Base-by-base conservation (phyloP, 2,329 filamentous ascomycete genomes). In the Alternaria gaisen region DNA sequence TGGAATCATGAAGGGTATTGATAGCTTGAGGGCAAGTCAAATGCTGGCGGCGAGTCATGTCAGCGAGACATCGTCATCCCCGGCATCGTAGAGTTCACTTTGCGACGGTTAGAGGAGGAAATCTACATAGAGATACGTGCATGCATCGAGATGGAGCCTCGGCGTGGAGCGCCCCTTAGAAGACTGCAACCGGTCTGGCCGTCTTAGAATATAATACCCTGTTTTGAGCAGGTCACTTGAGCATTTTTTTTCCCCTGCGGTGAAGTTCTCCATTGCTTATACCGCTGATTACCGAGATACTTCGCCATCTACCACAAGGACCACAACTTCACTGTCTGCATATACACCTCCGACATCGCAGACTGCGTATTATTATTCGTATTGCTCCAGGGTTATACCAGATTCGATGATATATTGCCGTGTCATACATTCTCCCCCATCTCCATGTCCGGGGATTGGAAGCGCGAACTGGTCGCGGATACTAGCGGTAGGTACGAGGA, bases 1-100 rank as follows among this genome's bases (percentile, higher is more conserved):
- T 56, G 72, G 71, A 10, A 75, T 79, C 40, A 52, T 79, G 18
- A 66, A 65, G 40, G 73, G 74, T 24, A 72, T 78, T 30, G 76
- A 72, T 62, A 70, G 69, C 9, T 43, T 77, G 54, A 61, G 60
- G 40, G 22, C 44, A 24, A 38, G 54, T 14, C 53, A 59, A 32
- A 46, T 53, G n/a, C 53, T 66, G 18, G 20, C 54, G 38, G 51
- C 60, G 51, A 54, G 36, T 42, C 47, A 55, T 24, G 40, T 36
- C 32, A 42, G 20, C 44, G 43, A 51, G 30, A 40, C 41, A 11
- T 53, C 41, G n/a, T 57, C 34, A 55, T 52, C 28, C 20, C 30
- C 41, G 51, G 47, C 47, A 58, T 63, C 14, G 28, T 64, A 48
- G 54, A 14, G 22, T 52, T 20, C 46, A 30, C 20, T 48, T 58